These are phyloP conservation scores for Hyphopichia khmerensis DNA, from an alignment of 1,139 yeast genomes.

Conservation along the genomic window DNA sequence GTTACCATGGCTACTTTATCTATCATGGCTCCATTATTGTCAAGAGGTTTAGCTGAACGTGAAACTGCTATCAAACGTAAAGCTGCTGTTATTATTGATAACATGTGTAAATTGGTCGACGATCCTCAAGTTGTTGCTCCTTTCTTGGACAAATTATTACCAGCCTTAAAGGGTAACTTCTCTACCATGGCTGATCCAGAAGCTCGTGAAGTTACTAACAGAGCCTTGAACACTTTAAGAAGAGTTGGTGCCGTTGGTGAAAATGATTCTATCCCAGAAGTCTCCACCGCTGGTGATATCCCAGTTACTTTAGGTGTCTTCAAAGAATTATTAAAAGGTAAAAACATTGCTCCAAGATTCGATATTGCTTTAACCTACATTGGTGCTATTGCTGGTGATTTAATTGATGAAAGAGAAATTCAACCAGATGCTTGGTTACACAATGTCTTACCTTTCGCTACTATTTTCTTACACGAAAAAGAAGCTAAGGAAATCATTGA, in stretches of 20 bases:
- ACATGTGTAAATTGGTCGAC: constrained; percentile 99
- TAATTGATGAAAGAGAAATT: constrained; percentile 96
- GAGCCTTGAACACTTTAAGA: constrained; percentile 96
- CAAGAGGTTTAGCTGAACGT: constrained; percentile 99
- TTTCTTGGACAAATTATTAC: constrained; percentile 91
- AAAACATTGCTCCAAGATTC: constrained; percentile 78
- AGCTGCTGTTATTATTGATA: constrained; percentile 98
- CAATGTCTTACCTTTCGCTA: constrained; percentile 88
- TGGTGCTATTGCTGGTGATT: constrained; percentile 97
- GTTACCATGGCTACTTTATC: constrained; percentile 99
- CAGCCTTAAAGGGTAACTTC: constrained; percentile 92
- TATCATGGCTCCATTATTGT: constrained; percentile 97
- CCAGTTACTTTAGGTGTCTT: constrained; percentile 82
- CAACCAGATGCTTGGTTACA: constrained; percentile 91
- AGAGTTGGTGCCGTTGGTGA: constrained; percentile 97
- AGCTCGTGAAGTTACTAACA: constrained; percentile 96
- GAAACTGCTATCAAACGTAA: constrained; percentile 99
- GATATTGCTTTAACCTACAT: constrained; percentile 73
- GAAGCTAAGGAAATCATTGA: constrained; percentile 90
- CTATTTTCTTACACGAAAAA: constrained; percentile 91
- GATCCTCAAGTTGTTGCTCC: constrained; percentile 99
- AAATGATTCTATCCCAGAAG: constrained; percentile 89
- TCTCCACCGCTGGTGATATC: constrained; percentile 97
- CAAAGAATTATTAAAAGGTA: constrained; percentile 64
- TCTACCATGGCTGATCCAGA: constrained; percentile 99